These are phyloP conservation scores for Leccinum holopus DNA, from an alignment of 1,284 basidiomycete genomes.

Conservation along the genomic window DNA sequence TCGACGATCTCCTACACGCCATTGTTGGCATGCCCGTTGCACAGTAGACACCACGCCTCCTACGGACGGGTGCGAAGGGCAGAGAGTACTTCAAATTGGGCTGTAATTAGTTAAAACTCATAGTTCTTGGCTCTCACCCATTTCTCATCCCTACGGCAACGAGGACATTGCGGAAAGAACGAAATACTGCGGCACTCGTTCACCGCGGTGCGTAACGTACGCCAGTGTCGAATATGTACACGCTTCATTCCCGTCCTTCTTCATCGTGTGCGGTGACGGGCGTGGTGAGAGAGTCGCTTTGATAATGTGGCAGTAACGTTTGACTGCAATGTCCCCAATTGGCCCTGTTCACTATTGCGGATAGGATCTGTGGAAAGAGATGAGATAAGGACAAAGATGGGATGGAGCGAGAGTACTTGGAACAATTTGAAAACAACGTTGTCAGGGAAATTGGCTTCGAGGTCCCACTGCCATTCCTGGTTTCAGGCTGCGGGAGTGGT, in stretches of 20 bases:
- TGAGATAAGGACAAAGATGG: too few species aligned
- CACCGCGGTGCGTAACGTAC: background rate
- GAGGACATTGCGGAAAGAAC: background rate
- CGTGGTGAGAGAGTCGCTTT: background rate
- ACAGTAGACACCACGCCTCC: background rate
- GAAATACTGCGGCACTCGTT: background rate
- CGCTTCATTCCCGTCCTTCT: conserved; percentile 17
- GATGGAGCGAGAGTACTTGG: too few species aligned
- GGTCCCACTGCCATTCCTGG: too few species aligned
- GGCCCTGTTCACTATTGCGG: too few species aligned
- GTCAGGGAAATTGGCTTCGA: too few species aligned
- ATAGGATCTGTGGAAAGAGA: too few species aligned
- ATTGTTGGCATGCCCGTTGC: conserved; percentile 3
- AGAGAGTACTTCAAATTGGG: conserved; percentile 3
- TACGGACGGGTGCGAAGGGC: background rate
- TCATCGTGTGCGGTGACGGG: conserved; percentile 1
- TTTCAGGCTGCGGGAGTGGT: too few species aligned
- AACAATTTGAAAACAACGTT: too few species aligned
- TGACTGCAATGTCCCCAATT: background rate
- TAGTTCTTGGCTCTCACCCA: background rate
- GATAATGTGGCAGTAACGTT: background rate
- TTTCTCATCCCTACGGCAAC: background rate
- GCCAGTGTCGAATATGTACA: background rate
- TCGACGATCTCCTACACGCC: conserved; percentile 9
- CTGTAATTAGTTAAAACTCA: background rate